Conservation (phyloP, 2,329 filamentous ascomycete genomes). For the Colletotrichum filicis region DNA sequence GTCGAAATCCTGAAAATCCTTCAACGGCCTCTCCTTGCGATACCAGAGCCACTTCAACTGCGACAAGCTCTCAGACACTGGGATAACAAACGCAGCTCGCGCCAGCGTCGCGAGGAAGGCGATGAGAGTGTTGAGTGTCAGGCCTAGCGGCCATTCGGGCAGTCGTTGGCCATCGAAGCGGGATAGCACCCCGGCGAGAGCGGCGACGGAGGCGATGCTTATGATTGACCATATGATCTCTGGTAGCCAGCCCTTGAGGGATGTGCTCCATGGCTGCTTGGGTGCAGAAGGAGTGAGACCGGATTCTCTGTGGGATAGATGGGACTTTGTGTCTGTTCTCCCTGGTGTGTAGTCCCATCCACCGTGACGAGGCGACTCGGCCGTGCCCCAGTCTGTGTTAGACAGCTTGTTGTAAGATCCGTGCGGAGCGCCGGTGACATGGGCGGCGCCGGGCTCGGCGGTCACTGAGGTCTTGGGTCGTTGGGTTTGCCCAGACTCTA, state of each 20-base stretch:
- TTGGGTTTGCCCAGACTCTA: not conserved
- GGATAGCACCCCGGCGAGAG: not conserved
- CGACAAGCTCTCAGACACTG: constrained; percentile 40
- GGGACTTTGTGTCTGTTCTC: not conserved
- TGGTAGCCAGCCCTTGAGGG: not conserved
- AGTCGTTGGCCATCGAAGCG: not conserved
- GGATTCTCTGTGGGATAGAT: not conserved
- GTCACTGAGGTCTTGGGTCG: not conserved
- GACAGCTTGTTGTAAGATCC: not conserved
- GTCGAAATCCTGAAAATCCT: constrained; percentile 40
- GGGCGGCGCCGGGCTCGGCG: not conserved
- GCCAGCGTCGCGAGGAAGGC: constrained; percentile 41
- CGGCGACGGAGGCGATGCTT: constrained; percentile 5
- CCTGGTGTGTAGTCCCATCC: not conserved
- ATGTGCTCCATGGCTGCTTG: not conserved
- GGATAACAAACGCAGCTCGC: constrained; percentile 39
- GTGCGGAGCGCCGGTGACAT: not conserved
- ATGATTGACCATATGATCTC: not conserved
- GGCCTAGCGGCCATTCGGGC: constrained; percentile 35
- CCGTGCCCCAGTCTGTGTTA: not conserved
- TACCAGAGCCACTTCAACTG: constrained; percentile 43
- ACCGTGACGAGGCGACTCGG: not conserved
- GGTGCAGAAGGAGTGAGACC: not conserved
- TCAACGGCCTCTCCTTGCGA: constrained; percentile 25
- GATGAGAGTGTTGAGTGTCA: constrained; percentile 43